phyloP scores from a whole-genome alignment of 2,329 filamentous ascomycete species.

The Talaromyces sp. region DNA sequence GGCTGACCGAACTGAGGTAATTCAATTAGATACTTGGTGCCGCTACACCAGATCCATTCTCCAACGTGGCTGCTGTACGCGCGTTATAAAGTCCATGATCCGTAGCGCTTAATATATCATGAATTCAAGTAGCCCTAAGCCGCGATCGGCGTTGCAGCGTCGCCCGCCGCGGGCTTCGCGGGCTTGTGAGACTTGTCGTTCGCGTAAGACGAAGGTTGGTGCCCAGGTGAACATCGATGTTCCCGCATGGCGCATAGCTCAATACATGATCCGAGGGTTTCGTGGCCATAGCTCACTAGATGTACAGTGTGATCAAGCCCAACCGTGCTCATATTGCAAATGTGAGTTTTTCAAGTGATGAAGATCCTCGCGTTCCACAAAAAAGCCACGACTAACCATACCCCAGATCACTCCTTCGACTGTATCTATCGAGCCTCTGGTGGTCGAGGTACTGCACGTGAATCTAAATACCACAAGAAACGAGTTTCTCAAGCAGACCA shows the following conservation, averaged over 20 bases:
- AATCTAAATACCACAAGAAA: constrained; percentile 1
- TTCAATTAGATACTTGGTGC: too few relatives aligned
- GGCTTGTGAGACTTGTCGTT: constrained; percentile 28
- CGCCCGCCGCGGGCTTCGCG: constrained; percentile 22
- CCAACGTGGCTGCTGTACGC: too few relatives aligned
- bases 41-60: too few relatives aligned
- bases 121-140: too few relatives aligned
- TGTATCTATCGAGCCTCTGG: constrained; percentile 2
- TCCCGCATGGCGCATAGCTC: neutral
- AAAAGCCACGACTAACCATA: neutral
- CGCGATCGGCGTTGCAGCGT: constrained; percentile 9
- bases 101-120: too few relatives aligned
- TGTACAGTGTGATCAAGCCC: neutral
- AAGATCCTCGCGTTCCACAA: neutral
- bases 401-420: constrained; percentile 1
- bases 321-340: constrained; percentile 1
- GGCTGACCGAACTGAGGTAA: too few relatives aligned
- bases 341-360: neutral
- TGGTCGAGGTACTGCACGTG: constrained; percentile 6
- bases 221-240: neutral
- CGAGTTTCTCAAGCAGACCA: neutral
- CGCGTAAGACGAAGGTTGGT: constrained; percentile 27
- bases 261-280: too few relatives aligned
- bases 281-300: too few relatives aligned
- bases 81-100: too few relatives aligned